Conservation (phyloP, 2,329 filamentous ascomycete species). For the Rutstroemia sp. region DNA sequence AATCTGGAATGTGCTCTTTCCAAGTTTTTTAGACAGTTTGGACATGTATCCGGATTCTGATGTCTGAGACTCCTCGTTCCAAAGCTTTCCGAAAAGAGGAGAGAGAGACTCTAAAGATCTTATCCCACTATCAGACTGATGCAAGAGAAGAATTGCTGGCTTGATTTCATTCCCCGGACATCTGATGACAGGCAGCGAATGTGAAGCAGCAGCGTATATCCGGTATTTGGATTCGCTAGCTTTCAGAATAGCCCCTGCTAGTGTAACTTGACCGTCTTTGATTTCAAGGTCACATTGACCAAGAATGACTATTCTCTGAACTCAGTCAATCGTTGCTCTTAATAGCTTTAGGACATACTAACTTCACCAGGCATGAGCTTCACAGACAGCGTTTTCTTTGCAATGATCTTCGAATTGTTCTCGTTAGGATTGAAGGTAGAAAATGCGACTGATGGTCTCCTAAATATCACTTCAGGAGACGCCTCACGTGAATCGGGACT, state of each 20-base stretch:
- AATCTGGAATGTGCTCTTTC: constrained; percentile 40
- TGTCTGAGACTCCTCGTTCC: constrained; percentile 41
- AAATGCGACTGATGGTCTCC: constrained; percentile 34
- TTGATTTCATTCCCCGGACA: constrained; percentile 38
- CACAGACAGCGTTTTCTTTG: constrained; percentile 36
- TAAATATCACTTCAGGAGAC: constrained; percentile 16
- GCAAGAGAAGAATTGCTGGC: constrained; percentile 48
- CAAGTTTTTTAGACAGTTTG: constrained; percentile 10
- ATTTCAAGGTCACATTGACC: constrained; percentile 63
- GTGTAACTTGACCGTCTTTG: constrained; percentile 50
- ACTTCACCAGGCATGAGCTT: constrained; percentile 44
- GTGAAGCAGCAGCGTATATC: constrained; percentile 60
- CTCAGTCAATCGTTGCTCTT: constrained; percentile 10
- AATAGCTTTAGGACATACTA: constrained; percentile 9
- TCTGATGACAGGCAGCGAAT: constrained; percentile 61
- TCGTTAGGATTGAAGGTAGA: constrained; percentile 38
- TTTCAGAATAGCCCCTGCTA: constrained; percentile 57
- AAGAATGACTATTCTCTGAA: constrained; percentile 52
- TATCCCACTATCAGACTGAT: constrained; percentile 42
- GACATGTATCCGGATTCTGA: constrained; percentile 13
- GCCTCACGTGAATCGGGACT: constrained; percentile 22
- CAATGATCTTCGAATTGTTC: constrained; percentile 35
- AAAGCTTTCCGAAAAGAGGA: constrained; percentile 59
- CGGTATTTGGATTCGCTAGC: constrained; percentile 41
- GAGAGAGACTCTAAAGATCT: constrained; percentile 51